phyloP scores from a whole-genome alignment of 2,329 filamentous ascomycete genomes.

The Mariannaea elegans region DNA sequence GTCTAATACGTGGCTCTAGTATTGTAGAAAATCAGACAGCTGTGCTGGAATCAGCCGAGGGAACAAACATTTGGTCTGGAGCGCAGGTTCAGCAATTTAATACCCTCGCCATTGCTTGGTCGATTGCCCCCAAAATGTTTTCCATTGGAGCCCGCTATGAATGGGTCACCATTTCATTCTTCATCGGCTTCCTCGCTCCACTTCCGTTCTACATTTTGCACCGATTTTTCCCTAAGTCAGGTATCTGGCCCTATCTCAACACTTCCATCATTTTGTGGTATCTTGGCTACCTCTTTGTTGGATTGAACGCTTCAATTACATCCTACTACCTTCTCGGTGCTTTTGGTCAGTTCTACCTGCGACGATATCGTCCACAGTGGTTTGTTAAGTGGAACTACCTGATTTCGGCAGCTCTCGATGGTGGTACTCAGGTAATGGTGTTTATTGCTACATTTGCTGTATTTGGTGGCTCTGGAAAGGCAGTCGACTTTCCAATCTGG shows the following conservation, averaged over 20 bases:
- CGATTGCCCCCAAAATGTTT: background rate
- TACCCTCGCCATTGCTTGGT: background rate
- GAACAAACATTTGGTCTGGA: background rate
- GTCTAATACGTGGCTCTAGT: background rate
- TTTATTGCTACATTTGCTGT: conserved; percentile 34
- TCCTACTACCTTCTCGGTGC: background rate
- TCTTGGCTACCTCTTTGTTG: background rate
- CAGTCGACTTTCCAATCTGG: conserved; percentile 24
- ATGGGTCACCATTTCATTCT: background rate
- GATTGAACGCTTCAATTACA: background rate
- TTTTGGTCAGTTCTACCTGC: conserved; percentile 1
- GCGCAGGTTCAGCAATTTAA: background rate
- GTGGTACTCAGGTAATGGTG: conserved; percentile 33
- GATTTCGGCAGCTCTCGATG: conserved; percentile 28
- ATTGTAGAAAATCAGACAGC: background rate
- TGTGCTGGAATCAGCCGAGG: background rate
- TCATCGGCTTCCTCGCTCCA: background rate
- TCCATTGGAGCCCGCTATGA: background rate
- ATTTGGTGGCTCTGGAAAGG: conserved; percentile 27
- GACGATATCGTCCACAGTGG: conserved; percentile 6
- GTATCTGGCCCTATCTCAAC: background rate
- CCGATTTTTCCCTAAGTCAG: background rate
- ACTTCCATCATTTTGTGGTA: background rate
- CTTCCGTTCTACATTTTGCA: background rate
- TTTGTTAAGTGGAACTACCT: conserved; percentile 21